Evolutionary conservation across 331 rosid species (phyloP).

Genomic region (Cucumis variabilis): DNA sequence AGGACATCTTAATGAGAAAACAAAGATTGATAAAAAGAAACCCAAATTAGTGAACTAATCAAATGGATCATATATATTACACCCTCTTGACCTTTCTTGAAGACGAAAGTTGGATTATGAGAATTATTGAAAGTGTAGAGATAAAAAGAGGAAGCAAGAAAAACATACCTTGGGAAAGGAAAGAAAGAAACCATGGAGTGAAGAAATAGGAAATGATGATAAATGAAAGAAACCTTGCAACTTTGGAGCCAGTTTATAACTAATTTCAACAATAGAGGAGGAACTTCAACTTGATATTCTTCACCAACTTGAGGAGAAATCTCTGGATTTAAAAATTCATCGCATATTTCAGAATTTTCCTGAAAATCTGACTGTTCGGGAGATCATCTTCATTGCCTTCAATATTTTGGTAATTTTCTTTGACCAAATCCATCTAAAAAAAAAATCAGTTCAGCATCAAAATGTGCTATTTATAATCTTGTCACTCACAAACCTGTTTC

Average conservation of each 20-base stretch:
- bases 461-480: neutral
- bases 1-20: neutral
- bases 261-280: constrained; percentile 49
- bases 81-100: neutral
- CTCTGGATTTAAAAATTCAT: constrained; percentile 68
- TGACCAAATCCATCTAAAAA: constrained; percentile 61
- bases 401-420: constrained; percentile 37
- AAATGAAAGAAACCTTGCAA: too few species aligned
- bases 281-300: constrained; percentile 75
- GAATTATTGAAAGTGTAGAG: too few species aligned
- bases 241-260: constrained; percentile 44
- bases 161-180: neutral
- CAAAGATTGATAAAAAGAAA: neutral
- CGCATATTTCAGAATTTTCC: constrained; percentile 54
- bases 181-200: constrained; percentile 20
- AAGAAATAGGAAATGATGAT: too few species aligned
- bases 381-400: constrained; percentile 48
- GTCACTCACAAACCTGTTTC: neutral
- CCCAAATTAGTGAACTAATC: neutral
- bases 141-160: neutral
- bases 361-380: constrained; percentile 54
- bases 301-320: constrained; percentile 79
- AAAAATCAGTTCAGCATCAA: constrained; percentile 29
- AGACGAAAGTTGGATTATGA: neutral
- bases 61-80: too few species aligned